phyloP scores from a whole-genome alignment of 345 rosid genomes.

The Salix viminalis region DNA sequence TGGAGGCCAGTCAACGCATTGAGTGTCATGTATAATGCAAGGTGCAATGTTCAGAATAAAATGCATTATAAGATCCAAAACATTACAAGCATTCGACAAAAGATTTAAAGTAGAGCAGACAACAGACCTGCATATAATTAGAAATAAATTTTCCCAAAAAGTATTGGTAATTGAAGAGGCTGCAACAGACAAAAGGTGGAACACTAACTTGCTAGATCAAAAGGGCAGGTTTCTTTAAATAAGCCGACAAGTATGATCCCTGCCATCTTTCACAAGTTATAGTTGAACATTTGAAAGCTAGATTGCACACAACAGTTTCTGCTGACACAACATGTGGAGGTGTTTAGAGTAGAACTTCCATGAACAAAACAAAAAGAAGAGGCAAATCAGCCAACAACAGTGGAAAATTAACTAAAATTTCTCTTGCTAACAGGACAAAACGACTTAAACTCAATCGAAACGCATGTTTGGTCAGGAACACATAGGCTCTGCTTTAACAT shows the following conservation, averaged over 20 bases:
- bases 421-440: not conserved
- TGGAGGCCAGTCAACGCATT: not conserved
- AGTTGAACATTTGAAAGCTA: too few relatives aligned
- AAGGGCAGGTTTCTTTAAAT: not conserved
- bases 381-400: not conserved
- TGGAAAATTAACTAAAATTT: not conserved
- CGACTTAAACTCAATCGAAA: not conserved
- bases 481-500: not conserved
- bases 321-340: not conserved
- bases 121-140: not conserved
- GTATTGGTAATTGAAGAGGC: not conserved
- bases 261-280: too few relatives aligned
- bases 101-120: too few relatives aligned
- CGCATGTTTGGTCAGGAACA: too few relatives aligned
- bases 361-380: not conserved
- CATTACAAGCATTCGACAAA: not conserved
- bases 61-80: too few relatives aligned
- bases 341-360: not conserved
- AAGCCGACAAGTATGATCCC: not conserved
- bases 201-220: not conserved
- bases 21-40: not conserved
- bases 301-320: not conserved
- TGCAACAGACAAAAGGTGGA: not conserved
- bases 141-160: not conserved
- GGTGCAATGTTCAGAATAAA: too few relatives aligned